These are phyloP conservation scores for Myotisia sp. DNA, from an alignment of 2,329 filamentous ascomycete species.

Conservation along the genomic window DNA sequence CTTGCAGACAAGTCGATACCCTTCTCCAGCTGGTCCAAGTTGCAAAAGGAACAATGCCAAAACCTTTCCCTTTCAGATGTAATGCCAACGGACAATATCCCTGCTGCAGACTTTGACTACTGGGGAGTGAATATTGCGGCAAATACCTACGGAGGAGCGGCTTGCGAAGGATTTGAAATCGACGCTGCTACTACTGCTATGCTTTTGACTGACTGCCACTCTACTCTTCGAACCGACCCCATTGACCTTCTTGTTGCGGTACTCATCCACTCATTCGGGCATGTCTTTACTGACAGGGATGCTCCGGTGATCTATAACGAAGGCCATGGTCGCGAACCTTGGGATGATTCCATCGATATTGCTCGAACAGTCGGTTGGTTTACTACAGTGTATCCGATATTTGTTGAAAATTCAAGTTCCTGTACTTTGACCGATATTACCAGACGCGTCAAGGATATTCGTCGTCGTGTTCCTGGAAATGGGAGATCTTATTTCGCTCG, in stretches of 20 bases:
- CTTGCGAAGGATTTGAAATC: slow-evolving; percentile 23
- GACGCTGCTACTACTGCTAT: slow-evolving; percentile 21
- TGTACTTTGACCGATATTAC: slow-evolving; percentile 20
- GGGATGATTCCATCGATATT: slow-evolving; percentile 32
- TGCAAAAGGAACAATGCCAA: slow-evolving; percentile 19
- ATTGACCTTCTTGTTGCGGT: slow-evolving; percentile 26
- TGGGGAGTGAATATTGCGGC: slow-evolving; percentile 23
- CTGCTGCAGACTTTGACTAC: slow-evolving; percentile 22
- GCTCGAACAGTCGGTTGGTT: slow-evolving; percentile 39
- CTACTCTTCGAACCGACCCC: slow-evolving; percentile 23
- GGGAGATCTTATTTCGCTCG: slow-evolving; percentile 25
- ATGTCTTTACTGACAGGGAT: slow-evolving; percentile 29
- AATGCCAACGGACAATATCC: slow-evolving; percentile 19
- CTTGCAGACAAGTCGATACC: slow-evolving; percentile 22
- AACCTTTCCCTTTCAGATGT: slow-evolving; percentile 8
- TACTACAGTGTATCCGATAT: slow-evolving; percentile 34
- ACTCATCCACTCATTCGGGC: slow-evolving; percentile 31
- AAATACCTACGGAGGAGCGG: slow-evolving; percentile 25
- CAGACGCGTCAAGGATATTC: slow-evolving; percentile 26
- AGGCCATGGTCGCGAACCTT: slow-evolving; percentile 36
- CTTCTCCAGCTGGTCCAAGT: slow-evolving; percentile 27
- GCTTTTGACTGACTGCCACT: slow-evolving; percentile 21
- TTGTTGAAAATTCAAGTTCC: slow-evolving; percentile 15
- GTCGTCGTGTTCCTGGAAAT: slow-evolving; percentile 21
- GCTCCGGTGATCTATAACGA: slow-evolving; percentile 36